Base-by-base conservation (phyloP, 1,139 yeast genomes). In the Candida neerlandica region DNA sequence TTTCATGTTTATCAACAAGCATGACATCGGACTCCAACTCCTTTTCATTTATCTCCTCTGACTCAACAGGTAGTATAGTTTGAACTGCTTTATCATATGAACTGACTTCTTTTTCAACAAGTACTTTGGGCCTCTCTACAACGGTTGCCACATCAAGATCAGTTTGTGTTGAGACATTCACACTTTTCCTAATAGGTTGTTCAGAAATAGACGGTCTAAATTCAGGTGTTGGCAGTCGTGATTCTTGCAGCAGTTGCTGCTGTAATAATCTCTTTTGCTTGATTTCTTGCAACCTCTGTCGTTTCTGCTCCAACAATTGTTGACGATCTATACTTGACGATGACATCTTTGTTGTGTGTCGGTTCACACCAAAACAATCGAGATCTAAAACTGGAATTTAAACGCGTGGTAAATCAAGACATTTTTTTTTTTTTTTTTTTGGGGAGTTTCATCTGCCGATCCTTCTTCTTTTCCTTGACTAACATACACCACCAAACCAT, bases 221-320 rank as follows among this genome's bases (percentile, higher is more conserved):
- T 54, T 37, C 61, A 48, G 21, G 55, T 55, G 48, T 30, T 27
- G 41, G 32, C 46, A 41, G 21, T 23, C 32, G 44, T 14, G 44
- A 42, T 21, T 5, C 14, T 7, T 29, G 14, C 18, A 10, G 5
- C 2, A 27, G 15, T 14, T 21, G 39, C 16, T 33, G 29, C 21
- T 33, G 40, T 21, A 33, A 15, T 10, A 42, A 23, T 26, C 78
- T 58, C 43, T 73, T 56, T 57, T 59, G 73, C 54, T 71, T 67
- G 37, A 76, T 63, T 55, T 75, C 79, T 48, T 67, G 70, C 30
- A 76, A 64, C 48, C 80, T 60, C 58, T 70, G 75, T 43, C 78
- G 60, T 55, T 75, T 75, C 57, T 74, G 73, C 48, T 75, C 77
- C 29, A 75, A 58, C 34, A 73, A 56, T 38, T 70, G 58, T 52